A percentile compares a stretch with the other conserved stretches of the same genome.
Conservation (phyloP, 371 early-diverging fungal species). For the Mortierella sp. region DNA sequence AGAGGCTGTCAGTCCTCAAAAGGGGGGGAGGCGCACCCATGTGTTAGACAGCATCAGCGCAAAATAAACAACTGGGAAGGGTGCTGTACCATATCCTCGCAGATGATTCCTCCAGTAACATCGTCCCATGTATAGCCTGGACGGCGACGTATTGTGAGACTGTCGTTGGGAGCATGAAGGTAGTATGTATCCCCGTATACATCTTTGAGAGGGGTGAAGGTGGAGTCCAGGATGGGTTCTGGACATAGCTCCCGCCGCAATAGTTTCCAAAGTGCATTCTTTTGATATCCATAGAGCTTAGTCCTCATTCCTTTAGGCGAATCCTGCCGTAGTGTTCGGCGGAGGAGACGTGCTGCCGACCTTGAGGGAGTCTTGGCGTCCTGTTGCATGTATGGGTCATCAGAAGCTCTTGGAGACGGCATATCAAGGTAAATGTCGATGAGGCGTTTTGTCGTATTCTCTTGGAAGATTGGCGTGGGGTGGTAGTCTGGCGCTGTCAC, state of each 20-base stretch:
- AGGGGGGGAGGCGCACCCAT: not conserved
- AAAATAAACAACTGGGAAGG: constrained; percentile 4
- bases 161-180: constrained; percentile 41
- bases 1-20: not conserved
- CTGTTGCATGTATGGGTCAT: constrained; percentile 19
- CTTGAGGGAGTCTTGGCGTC: constrained; percentile 15
- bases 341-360: not conserved
- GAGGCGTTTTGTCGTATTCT: constrained; percentile 26
- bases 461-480: not conserved
- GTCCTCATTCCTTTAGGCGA: constrained; percentile 68
- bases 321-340: constrained; percentile 3
- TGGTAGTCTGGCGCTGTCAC: not conserved
- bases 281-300: constrained; percentile 67
- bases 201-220: constrained; percentile 50
- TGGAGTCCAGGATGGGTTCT: constrained; percentile 55
- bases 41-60: too few species aligned
- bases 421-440: constrained; percentile 58
- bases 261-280: constrained; percentile 73
- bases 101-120: constrained; percentile 75
- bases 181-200: constrained; percentile 57
- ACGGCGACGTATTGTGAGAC: constrained; percentile 21
- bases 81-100: constrained; percentile 87
- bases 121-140: constrained; percentile 55
- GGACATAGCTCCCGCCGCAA: constrained; percentile 70
- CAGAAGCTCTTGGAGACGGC: constrained; percentile 52